These are phyloP conservation scores for Chlorella sp. DNA, from an alignment of 139 green algal species.

Conservation along the genomic window DNA sequence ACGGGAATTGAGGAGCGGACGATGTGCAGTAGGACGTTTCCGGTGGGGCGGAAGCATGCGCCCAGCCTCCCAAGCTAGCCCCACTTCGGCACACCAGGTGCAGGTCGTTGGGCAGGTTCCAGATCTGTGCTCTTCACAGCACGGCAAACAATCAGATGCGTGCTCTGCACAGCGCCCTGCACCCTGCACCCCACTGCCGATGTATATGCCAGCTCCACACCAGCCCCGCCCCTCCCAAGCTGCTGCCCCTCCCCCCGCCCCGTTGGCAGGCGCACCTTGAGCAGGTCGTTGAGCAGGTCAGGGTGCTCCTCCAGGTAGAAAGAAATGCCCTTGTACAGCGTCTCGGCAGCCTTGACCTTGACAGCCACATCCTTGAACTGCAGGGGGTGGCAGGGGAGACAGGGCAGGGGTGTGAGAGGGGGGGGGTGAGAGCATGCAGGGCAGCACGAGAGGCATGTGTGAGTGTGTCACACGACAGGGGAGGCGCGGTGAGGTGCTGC, in stretches of 20 bases:
- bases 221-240: not conserved
- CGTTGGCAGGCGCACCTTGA: constrained; percentile 64
- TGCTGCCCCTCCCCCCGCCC: not conserved
- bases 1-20: too few species aligned
- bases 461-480: not conserved
- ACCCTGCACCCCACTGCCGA: too few species aligned
- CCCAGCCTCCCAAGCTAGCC: too few species aligned
- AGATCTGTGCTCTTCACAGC: too few species aligned
- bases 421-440: too few species aligned
- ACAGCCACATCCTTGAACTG: constrained; percentile 97
- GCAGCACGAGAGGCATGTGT: not conserved
- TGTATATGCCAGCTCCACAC: too few species aligned
- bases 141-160: too few species aligned
- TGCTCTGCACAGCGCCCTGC: too few species aligned
- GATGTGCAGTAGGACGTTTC: too few species aligned
- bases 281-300: constrained; percentile 94
- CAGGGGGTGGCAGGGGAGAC: not conserved
- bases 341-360: constrained; percentile 80
- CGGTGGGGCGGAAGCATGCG: too few species aligned
- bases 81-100: too few species aligned
- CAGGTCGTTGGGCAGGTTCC: too few species aligned
- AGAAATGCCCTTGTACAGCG: constrained; percentile 94
- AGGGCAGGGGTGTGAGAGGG: not conserved
- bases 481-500: not conserved
- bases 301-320: constrained; percentile 99